Conservation (phyloP, 176 grass and related monocot genomes). For the Bolboschoenus planiculmis region DNA sequence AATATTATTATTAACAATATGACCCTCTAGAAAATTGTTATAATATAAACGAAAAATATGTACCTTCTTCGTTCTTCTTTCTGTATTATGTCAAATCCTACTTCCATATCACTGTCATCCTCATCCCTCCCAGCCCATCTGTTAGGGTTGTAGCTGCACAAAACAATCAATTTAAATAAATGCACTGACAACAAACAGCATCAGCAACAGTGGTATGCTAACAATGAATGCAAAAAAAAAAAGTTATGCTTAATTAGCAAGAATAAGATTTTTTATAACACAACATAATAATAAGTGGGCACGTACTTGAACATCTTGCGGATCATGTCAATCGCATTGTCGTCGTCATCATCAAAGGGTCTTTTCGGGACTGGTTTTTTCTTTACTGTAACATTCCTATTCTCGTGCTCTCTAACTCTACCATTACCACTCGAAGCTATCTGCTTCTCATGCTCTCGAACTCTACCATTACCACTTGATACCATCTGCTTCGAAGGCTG, state of each 20-base stretch:
- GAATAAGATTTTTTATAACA: background rate
- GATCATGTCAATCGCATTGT: slow-evolving; percentile 46
- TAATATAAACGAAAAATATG: background rate
- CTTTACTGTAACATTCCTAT: slow-evolving; percentile 28
- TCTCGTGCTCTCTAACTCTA: slow-evolving; percentile 7
- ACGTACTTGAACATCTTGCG: slow-evolving; percentile 31
- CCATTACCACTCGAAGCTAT: background rate
- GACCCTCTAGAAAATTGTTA: background rate
- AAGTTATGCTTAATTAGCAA: background rate
- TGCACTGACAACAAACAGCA: background rate
- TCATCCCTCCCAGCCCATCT: slow-evolving; percentile 46
- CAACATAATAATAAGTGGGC: background rate
- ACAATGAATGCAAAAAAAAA: background rate
- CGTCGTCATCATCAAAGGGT: slow-evolving; percentile 41
- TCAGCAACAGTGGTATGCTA: background rate
- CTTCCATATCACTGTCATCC: slow-evolving; percentile 76
- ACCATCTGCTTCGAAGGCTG: slow-evolving; percentile 5
- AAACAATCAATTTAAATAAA: slow-evolving; percentile 1
- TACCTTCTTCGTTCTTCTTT: slow-evolving; percentile 83
- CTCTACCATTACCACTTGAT: slow-evolving; percentile 3
- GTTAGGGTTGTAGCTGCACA: slow-evolving; percentile 63
- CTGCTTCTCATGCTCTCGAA: slow-evolving; percentile 8
- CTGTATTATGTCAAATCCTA: slow-evolving; percentile 53
- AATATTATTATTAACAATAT: background rate
- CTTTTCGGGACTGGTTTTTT: slow-evolving; percentile 27